Evolutionary conservation across 225 moss, liverwort and hornwort species (phyloP), one percentile per base, ranked within the genome.

Genomic region (Sphagnum contortum): DNA sequence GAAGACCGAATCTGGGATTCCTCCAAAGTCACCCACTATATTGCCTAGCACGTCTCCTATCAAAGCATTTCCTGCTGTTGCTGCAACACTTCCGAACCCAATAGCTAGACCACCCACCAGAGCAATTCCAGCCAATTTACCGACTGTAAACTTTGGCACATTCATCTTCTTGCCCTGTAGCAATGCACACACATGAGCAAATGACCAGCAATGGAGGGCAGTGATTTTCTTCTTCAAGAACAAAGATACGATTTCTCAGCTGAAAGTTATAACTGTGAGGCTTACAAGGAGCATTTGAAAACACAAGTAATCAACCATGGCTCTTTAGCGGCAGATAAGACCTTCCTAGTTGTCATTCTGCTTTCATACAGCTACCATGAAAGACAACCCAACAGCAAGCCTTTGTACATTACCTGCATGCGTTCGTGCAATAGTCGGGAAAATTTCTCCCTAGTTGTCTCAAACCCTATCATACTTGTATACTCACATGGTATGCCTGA

Each of bases 401-500:
- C 57, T 14, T 6, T 6, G 11, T 8, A 50, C 14, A 12, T 50
- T 72, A 79, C 82, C 72, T 74, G 60, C 60, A 14, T 69, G 64
- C 76, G 70, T 68, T 72, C 68, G n/a, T 69, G 54, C 68, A 79
- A 71, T n/a, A 82, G 77, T 49, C 68, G 60, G 62, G 72, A 68
- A 71, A 58, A 77, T 76, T 79, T 74, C 60, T 70, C 77, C 64
- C 77, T 78, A 50, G 90, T 91, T 57, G 90, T 88, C 73, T 88
- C 88, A 71, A 87, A 91, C 56, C 90, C 85, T 57, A 91, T 75
- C 81, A 88, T 85, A 29, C 81, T 82, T 68, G 90, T 91, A 73
- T 91, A 88, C 61, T 91, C 81, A 68, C 90, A 88, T 14, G 90
- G 85, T 55, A 91, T 74, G 6, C 90, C 88, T 60, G 83, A 83